Evolutionary conservation across 805 yeast species (phyloP).

Genomic region (Zygotorulaspora danielsina): DNA sequence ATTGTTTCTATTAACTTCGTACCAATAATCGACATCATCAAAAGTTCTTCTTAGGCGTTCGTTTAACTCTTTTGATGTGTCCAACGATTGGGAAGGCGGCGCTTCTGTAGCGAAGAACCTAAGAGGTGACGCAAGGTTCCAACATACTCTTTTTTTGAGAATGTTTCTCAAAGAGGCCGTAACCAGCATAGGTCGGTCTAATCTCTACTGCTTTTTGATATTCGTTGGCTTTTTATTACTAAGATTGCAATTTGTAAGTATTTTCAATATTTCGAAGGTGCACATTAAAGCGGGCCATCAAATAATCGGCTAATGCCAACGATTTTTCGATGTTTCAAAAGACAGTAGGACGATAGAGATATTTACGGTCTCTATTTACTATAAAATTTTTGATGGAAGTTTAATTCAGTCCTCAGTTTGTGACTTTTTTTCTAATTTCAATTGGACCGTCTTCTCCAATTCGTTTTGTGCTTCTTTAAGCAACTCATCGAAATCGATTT

Average conservation of each 20-base stretch:
- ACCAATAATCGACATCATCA: slow-evolving; percentile 59
- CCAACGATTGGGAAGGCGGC: neutral
- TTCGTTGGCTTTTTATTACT: no score
- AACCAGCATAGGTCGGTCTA: neutral
- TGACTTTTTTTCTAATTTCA: slow-evolving; percentile 14
- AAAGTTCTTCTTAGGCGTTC: slow-evolving; percentile 39
- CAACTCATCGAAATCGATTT: slow-evolving; percentile 59
- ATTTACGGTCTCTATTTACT: neutral
- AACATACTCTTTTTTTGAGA: neutral
- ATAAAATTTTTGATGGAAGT: neutral
- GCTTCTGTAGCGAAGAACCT: slow-evolving; percentile 5
- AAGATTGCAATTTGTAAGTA: no score
- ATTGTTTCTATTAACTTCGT: slow-evolving; percentile 41
- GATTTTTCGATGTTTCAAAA: no score
- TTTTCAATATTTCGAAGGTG: no score
- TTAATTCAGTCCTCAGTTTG: neutral
- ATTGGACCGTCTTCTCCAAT: slow-evolving; percentile 41
- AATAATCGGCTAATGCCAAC: no score
- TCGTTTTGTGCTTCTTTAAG: slow-evolving; percentile 64
- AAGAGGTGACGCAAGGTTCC: neutral
- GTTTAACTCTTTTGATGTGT: neutral
- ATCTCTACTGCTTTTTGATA: neutral
- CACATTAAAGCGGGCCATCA: no score
- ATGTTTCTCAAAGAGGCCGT: neutral
- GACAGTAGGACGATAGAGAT: no score